These are phyloP conservation scores for Capronia epimyces DNA, from an alignment of 2,329 filamentous ascomycete species.

Conservation along the genomic window DNA sequence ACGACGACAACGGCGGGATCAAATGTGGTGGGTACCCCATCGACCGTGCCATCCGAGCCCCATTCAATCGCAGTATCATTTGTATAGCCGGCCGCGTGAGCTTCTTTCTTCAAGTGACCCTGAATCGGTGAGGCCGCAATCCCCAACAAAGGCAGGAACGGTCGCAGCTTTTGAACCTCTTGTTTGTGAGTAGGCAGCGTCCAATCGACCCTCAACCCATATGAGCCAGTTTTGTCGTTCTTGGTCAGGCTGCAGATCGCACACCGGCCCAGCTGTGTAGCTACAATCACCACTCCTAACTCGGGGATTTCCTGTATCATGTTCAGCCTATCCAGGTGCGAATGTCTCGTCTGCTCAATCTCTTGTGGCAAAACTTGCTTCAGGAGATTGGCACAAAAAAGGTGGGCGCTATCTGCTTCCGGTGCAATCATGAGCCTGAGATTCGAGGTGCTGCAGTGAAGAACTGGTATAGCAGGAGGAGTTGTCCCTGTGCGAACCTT, in stretches of 20 bases:
- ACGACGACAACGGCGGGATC: constrained; percentile 20
- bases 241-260: constrained; percentile 50
- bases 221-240: constrained; percentile 31
- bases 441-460: constrained; percentile 26
- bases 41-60: constrained; percentile 18
- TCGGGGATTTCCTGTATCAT: constrained; percentile 55
- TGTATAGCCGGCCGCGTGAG: constrained; percentile 16
- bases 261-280: constrained; percentile 53
- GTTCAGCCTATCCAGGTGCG: constrained; percentile 45
- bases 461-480: constrained; percentile 23
- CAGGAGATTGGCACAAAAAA: constrained; percentile 28
- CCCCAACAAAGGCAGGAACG: constrained; percentile 45
- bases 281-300: constrained; percentile 54
- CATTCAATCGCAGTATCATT: constrained; percentile 22
- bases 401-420: constrained; percentile 20
- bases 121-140: constrained; percentile 55
- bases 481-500: neutral
- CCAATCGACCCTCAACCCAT: constrained; percentile 52
- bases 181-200: constrained; percentile 51
- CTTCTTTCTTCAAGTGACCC: constrained; percentile 32
- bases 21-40: constrained; percentile 26
- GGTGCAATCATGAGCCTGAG: constrained; percentile 25
- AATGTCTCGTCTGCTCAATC: constrained; percentile 11
- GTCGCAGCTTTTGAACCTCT: constrained; percentile 42
- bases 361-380: constrained; percentile 23